phyloP scores from a whole-genome alignment of 2,329 filamentous ascomycete genomes.

The Triangularia setosa region DNA sequence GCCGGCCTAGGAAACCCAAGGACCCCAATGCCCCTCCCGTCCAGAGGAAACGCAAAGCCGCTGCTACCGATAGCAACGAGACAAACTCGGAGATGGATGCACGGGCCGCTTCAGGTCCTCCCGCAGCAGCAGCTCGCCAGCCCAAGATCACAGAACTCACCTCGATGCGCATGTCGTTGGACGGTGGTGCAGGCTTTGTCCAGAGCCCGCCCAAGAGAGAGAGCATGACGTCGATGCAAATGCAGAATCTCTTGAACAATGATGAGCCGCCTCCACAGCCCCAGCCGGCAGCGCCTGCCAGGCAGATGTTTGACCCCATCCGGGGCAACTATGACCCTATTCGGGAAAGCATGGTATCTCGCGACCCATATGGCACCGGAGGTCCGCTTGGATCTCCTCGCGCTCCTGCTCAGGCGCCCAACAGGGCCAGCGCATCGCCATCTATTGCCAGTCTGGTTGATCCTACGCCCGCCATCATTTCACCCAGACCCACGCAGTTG shows the following conservation, averaged over 20 bases:
- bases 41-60: slow-evolving; percentile 53
- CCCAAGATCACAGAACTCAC: slow-evolving; percentile 40
- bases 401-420: slow-evolving; percentile 42
- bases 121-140: slow-evolving; percentile 28
- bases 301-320: slow-evolving; percentile 87
- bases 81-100: slow-evolving; percentile 33
- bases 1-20: slow-evolving; percentile 53
- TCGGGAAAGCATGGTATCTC: slow-evolving; percentile 44
- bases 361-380: slow-evolving; percentile 45
- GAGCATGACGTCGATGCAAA: slow-evolving; percentile 48
- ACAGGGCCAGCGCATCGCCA: slow-evolving; percentile 81
- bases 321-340: slow-evolving; percentile 68
- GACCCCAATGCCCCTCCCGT: slow-evolving; percentile 56
- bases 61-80: slow-evolving; percentile 36
- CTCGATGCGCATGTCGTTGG: slow-evolving; percentile 35
- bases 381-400: slow-evolving; percentile 49
- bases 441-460: slow-evolving; percentile 90
- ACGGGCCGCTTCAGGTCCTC: slow-evolving; percentile 30
- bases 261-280: slow-evolving; percentile 47
- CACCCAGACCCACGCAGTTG: slow-evolving; percentile 37
- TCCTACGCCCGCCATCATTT: slow-evolving; percentile 49
- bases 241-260: slow-evolving; percentile 52
- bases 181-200: slow-evolving; percentile 32
- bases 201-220: slow-evolving; percentile 50
- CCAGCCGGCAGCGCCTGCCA: slow-evolving; percentile 57